Percentiles rank a stretch among this genome's conserved stretches.
phyloP scores from a whole-genome alignment of 2,329 filamentous ascomycete genomes.

The Pyrenochaeta sp. region DNA sequence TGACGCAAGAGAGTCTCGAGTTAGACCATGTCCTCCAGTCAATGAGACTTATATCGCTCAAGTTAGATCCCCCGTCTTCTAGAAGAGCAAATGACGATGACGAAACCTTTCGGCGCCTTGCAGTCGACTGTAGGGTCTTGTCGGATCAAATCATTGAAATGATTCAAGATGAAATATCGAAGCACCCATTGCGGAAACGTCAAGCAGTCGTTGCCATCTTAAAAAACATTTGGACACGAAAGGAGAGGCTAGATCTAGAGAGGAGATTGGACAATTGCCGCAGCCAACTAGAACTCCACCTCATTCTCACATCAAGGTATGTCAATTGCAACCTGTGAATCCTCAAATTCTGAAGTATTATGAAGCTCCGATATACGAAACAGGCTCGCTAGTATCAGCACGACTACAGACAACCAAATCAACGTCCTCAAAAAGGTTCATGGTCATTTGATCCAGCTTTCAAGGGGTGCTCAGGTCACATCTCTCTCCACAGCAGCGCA shows the following conservation, averaged over 20 bases:
- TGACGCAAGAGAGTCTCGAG: constrained; percentile 2
- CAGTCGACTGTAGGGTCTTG: constrained; percentile 1
- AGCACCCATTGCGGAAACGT: neutral
- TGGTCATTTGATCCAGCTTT: too few species aligned
- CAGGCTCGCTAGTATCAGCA: too few species aligned
- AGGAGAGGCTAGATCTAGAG: neutral
- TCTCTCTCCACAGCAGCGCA: too few species aligned
- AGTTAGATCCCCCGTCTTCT: too few species aligned
- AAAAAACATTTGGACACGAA: neutral
- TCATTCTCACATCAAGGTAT: neutral
- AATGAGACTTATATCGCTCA: neutral
- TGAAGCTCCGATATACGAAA: neutral
- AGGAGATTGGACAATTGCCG: neutral
- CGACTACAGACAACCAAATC: too few species aligned
- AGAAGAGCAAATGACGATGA: constrained; percentile 2
- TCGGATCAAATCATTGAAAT: constrained; percentile 1
- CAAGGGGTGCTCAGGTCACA: too few species aligned
- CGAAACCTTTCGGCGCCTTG: neutral
- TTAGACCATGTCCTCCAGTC: neutral
- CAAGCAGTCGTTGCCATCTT: neutral
- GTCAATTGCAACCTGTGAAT: neutral
- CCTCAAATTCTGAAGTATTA: neutral
- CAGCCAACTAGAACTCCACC: neutral
- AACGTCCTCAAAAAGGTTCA: too few species aligned
- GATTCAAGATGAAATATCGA: neutral